A percentile compares a stretch with the other conserved stretches of the same genome.
Evolutionary conservation across 768 basidiomycete species (phyloP).

Genomic region (Mycena alexandri): DNA sequence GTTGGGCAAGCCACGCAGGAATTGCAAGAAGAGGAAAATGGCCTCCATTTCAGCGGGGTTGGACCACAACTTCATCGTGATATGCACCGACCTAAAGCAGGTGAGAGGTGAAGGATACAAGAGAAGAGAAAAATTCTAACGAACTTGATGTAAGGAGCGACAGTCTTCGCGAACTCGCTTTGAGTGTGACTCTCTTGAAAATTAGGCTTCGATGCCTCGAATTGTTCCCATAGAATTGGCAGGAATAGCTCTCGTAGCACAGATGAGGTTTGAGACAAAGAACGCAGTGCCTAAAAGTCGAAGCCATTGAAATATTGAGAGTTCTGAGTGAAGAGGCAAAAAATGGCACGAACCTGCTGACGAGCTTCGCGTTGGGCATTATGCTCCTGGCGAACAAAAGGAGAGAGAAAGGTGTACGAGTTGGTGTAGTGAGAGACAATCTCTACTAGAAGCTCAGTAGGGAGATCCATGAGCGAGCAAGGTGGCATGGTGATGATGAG

Average conservation of each 20-base stretch:
- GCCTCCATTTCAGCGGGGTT: not conserved
- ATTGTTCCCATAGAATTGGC: slow-evolving; percentile 5
- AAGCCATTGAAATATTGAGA: too few relatives aligned
- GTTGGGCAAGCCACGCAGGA: slow-evolving; percentile 3
- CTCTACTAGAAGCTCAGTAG: slow-evolving; percentile 11
- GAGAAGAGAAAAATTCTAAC: not conserved
- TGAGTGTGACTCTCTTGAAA: not conserved
- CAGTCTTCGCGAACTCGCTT: not conserved
- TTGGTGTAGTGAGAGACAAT: not conserved
- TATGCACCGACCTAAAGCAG: slow-evolving; percentile 1
- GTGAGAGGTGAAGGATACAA: not conserved
- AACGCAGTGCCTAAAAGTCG: not conserved
- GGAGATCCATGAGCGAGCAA: slow-evolving; percentile 7
- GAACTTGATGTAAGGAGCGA: slow-evolving; percentile 10
- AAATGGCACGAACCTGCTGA: not conserved
- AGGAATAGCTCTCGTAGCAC: slow-evolving; percentile 6
- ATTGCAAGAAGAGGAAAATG: slow-evolving; percentile 2
- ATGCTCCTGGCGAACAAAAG: not conserved
- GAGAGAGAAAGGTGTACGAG: slow-evolving; percentile 3
- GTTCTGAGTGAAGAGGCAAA: too few relatives aligned
- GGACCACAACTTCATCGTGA: not conserved
- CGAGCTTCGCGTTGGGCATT: not conserved
- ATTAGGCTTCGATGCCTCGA: not conserved
- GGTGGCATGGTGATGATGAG: too few relatives aligned
- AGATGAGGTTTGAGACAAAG: slow-evolving; percentile 1